Conservation (phyloP, 2,329 filamentous ascomycete species). For the Alternaria atra region DNA sequence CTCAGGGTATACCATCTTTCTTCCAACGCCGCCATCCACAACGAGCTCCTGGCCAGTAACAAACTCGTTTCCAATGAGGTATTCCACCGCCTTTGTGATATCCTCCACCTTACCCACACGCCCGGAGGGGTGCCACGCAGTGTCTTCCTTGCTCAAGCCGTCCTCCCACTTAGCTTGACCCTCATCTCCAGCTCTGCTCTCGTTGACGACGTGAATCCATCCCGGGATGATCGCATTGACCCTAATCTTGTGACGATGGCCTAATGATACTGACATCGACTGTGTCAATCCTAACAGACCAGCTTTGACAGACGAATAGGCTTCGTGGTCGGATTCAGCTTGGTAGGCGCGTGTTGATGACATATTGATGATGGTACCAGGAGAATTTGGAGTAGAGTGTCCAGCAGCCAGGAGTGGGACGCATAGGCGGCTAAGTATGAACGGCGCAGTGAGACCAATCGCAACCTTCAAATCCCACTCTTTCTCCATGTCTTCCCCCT, state of each 20-base stretch:
- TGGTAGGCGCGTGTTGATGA: slow-evolving; percentile 61
- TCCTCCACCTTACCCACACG: slow-evolving; percentile 62
- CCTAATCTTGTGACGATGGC: slow-evolving; percentile 54
- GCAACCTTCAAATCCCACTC: slow-evolving; percentile 49
- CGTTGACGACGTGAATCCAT: slow-evolving; percentile 62
- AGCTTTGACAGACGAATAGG: slow-evolving; percentile 61
- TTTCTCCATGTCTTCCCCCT: slow-evolving; percentile 39
- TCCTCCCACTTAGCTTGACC: slow-evolving; percentile 56
- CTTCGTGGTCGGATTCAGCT: slow-evolving; percentile 60
- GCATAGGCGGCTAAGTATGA: slow-evolving; percentile 44
- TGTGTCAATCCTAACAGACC: slow-evolving; percentile 61
- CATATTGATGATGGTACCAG: slow-evolving; percentile 56
- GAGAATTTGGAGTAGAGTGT: slow-evolving; percentile 26
- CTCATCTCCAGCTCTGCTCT: slow-evolving; percentile 54
- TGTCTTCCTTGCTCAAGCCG: slow-evolving; percentile 56
- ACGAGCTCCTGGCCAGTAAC: slow-evolving; percentile 58
- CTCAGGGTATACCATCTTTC: slow-evolving; percentile 57
- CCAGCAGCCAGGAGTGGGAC: slow-evolving; percentile 38
- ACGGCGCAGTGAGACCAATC: slow-evolving; percentile 47
- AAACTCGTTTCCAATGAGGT: slow-evolving; percentile 52
- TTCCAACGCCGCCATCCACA: slow-evolving; percentile 57
- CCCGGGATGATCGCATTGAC: slow-evolving; percentile 62
- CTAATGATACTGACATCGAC: slow-evolving; percentile 59
- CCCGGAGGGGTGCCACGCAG: slow-evolving; percentile 60
- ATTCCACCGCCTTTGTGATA: slow-evolving; percentile 53